phyloP scores from a whole-genome alignment of 805 yeast species.

The Metschnikowia picachoensis region DNA sequence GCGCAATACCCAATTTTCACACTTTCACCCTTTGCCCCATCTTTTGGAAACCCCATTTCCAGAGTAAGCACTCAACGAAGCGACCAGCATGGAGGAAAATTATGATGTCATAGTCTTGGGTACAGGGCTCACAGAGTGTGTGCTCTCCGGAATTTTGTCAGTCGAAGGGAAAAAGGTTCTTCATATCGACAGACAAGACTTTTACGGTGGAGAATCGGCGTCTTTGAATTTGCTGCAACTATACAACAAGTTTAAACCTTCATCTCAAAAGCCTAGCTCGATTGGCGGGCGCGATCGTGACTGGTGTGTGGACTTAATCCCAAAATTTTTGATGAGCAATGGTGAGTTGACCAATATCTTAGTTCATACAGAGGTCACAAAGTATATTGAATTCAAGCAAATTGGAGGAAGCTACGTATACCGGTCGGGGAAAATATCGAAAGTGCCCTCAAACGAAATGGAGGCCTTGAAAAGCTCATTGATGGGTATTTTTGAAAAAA shows the following conservation, averaged over 20 bases:
- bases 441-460: slow-evolving; percentile 87
- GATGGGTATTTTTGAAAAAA: slow-evolving; percentile 94
- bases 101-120: slow-evolving; percentile 97
- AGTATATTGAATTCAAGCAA: slow-evolving; percentile 94
- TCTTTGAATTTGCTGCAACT: slow-evolving; percentile 67
- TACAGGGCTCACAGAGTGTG: slow-evolving; percentile 94
- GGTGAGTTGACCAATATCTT: slow-evolving; percentile 95
- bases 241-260: slow-evolving; percentile 83
- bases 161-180: slow-evolving; percentile 98
- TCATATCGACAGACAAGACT: slow-evolving; percentile 94
- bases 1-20: no score
- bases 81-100: slow-evolving; percentile 73
- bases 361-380: slow-evolving; percentile 92
- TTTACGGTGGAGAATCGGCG: slow-evolving; percentile 92
- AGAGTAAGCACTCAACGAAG: no score
- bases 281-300: slow-evolving; percentile 88
- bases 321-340: slow-evolving; percentile 94
- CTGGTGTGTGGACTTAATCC: slow-evolving; percentile 97
- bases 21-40: no score
- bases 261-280: slow-evolving; percentile 59
- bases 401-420: slow-evolving; percentile 94
- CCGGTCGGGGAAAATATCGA: slow-evolving; percentile 84
- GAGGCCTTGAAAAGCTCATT: slow-evolving; percentile 90
- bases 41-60: no score
- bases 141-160: slow-evolving; percentile 86